Evolutionary conservation across 352 stramenopile species (phyloP).

Genomic region (Blastocystis sp.): DNA sequence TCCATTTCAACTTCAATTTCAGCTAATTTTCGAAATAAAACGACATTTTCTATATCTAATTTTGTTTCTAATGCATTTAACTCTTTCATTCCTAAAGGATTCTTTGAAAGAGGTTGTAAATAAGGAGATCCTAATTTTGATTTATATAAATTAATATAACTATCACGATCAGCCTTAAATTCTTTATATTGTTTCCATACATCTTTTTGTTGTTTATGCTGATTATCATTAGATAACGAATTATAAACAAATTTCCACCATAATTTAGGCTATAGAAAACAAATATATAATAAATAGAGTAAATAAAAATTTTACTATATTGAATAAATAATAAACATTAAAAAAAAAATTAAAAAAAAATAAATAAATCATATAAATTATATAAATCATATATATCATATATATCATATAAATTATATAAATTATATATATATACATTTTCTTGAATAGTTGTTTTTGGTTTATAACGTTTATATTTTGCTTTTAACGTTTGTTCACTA

Average conservation of each 20-base stretch:
- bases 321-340: too few species aligned
- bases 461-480: constrained; percentile 21
- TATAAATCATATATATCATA: too few species aligned
- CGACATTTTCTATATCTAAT: constrained; percentile 19
- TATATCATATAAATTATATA: too few species aligned
- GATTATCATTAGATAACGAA: constrained; percentile 7
- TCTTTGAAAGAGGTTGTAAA: neutral
- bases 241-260: constrained; percentile 26
- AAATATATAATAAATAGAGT: too few species aligned
- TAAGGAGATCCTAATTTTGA: neutral
- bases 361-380: too few species aligned
- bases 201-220: neutral
- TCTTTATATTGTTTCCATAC: constrained; percentile 32
- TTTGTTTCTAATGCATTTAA: constrained; percentile 22
- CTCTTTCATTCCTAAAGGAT: neutral
- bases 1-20: constrained; percentile 13
- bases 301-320: too few species aligned
- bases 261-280: neutral
- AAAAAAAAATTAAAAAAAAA: too few species aligned
- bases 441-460: neutral
- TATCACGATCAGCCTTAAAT: constrained; percentile 19
- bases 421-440: too few species aligned
- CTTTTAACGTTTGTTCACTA: constrained; percentile 8
- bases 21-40: constrained; percentile 17
- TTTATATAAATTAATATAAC: constrained; percentile 37